phyloP scores from a whole-genome alignment of 2,329 filamentous ascomycete species.

The Fusarium foetens region DNA sequence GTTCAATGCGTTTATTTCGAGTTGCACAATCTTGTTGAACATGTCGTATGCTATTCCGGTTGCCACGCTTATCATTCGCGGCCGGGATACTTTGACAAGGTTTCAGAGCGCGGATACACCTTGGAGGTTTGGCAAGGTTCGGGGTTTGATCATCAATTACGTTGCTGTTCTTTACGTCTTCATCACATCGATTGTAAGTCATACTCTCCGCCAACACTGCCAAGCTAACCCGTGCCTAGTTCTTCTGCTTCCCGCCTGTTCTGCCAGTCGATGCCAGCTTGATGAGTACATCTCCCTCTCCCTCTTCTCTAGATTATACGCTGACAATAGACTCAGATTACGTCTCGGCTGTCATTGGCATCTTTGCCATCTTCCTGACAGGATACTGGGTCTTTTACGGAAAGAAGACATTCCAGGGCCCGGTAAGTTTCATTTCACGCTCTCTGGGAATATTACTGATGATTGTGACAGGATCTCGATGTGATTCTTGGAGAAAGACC shows the following conservation, averaged over 20 bases:
- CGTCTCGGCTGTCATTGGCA: slow-evolving; percentile 51
- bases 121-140: slow-evolving; percentile 18
- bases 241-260: slow-evolving; percentile 37
- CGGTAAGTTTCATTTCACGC: not conserved
- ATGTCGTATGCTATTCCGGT: slow-evolving; percentile 34
- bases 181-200: slow-evolving; percentile 30
- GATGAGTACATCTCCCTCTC: slow-evolving; percentile 17
- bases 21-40: slow-evolving; percentile 37
- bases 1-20: slow-evolving; percentile 34
- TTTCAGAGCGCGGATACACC: slow-evolving; percentile 11
- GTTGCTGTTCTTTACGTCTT: slow-evolving; percentile 33
- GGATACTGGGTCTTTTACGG: slow-evolving; percentile 28
- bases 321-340: slow-evolving; percentile 44
- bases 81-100: not conserved
- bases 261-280: slow-evolving; percentile 27
- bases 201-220: fast-evolving
- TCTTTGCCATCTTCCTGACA: slow-evolving; percentile 40
- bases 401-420: slow-evolving; percentile 33
- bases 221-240: slow-evolving; percentile 5
- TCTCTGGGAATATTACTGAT: not conserved
- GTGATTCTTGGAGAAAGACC: slow-evolving; percentile 23
- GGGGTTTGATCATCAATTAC: slow-evolving; percentile 22
- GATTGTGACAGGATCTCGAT: slow-evolving; percentile 5
- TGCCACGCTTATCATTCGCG: slow-evolving; percentile 20
- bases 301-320: fast-evolving